Evolutionary conservation across 2,329 filamentous ascomycete species (phyloP), one percentile per base, ranked within the genome.

Genomic region (Aspergillus calidoustus): DNA sequence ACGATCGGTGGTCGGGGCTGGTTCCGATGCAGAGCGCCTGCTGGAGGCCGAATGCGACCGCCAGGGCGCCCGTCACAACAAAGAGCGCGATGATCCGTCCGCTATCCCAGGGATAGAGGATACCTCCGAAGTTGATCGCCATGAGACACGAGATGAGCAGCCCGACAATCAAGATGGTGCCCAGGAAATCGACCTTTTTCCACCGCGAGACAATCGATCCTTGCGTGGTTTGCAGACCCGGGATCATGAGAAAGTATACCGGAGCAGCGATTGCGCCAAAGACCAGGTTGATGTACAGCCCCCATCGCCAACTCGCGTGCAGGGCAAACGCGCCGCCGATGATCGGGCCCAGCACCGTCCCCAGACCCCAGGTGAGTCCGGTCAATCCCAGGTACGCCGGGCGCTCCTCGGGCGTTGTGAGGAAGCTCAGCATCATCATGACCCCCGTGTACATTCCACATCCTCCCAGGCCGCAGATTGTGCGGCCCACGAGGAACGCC

Each of bases 11-110:
- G 4, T 76, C 71, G 0, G 65, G 63, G 0, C 75, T 81, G 0
- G 83, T 86, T 41, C 82, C 71, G 17, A 85, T 25, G n/a, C 7
- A 22, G 17, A 47, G 28, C 67, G 68, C 22, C 67, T 68, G 44
- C 57, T 84, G 81, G 1, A 82, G 1, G 4, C 64, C 63, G 61
- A 86, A 85, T 7, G 72, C 63, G 44, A 82, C 69, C 41, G 81
- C 72, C 0, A 82, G 68, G 0, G 82, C 72, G 1, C 75, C 81
- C 22, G 80, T 81, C 2, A 82, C 69, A 15, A 82, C 73, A 66
- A 83, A 84, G n/a, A 63, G 53, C 4, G 38, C 43, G 43, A 62
- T 62, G 8, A 55, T 57, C 17, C 41, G 50, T 11, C 38, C n/a
- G 49, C 25, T 38, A 25, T 47, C 28, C 57, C 57, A 59, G 3